These are phyloP conservation scores for Vigna reflexopilosa DNA, from an alignment of 306 rosid species.

Conservation along the genomic window DNA sequence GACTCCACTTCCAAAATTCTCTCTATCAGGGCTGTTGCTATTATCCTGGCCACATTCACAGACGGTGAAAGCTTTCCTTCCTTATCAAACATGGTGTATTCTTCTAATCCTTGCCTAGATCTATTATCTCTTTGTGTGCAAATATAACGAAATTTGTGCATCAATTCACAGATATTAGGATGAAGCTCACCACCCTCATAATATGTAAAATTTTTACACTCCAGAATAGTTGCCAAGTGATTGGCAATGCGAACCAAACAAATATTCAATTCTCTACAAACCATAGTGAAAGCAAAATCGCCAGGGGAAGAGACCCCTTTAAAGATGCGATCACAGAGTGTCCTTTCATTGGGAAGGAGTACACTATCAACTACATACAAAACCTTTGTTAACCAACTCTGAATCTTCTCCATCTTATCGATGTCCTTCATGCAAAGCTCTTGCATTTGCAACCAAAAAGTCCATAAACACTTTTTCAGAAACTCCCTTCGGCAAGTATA, in stretches of 20 bases:
- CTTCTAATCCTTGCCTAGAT: not conserved
- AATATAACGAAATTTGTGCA: not conserved
- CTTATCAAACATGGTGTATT: not conserved
- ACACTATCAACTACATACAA: slow-evolving; percentile 55
- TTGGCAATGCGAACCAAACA: not conserved
- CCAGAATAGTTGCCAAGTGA: not conserved
- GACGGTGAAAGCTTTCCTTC: not conserved
- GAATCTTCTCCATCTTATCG: slow-evolving; percentile 42
- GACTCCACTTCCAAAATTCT: slow-evolving; percentile 54
- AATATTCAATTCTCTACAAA: not conserved
- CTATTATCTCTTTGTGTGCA: not conserved
- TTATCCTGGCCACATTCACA: not conserved
- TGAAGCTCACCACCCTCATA: not conserved
- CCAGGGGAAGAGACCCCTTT: slow-evolving; percentile 41
- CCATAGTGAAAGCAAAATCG: not conserved
- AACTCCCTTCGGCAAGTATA: slow-evolving; percentile 68
- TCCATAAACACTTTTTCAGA: slow-evolving; percentile 63
- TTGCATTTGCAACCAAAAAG: slow-evolving; percentile 51
- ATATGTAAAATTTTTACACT: not conserved
- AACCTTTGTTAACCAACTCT: slow-evolving; percentile 53
- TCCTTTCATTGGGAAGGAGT: slow-evolving; percentile 70
- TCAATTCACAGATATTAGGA: not conserved
- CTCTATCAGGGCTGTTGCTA: slow-evolving; percentile 53
- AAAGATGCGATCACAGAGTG: slow-evolving; percentile 66
- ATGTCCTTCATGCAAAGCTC: slow-evolving; percentile 65